Evolutionary conservation across 148 eudicot species (phyloP).

Genomic region (Camellia granthamiana): DNA sequence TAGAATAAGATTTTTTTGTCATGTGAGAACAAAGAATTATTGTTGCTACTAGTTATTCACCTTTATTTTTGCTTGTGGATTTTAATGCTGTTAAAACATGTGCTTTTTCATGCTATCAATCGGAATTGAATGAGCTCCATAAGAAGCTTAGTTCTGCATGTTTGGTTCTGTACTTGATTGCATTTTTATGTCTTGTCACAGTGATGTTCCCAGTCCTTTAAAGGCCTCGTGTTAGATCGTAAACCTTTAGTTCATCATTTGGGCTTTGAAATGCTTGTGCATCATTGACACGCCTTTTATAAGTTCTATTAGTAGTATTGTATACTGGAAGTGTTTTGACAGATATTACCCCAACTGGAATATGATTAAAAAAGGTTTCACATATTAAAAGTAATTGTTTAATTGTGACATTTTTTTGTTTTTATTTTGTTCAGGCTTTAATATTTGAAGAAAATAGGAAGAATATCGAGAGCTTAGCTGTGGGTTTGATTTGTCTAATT

Average conservation of each 20-base stretch:
- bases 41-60: not conserved
- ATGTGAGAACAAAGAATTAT: not conserved
- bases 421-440: no score
- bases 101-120: not conserved
- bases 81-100: not conserved
- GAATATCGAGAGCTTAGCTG: no score
- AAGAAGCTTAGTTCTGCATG: not conserved
- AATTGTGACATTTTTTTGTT: no score
- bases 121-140: not conserved
- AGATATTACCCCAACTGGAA: not conserved
- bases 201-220: not conserved
- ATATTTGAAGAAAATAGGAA: no score
- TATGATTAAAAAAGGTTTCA: not conserved
- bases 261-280: not conserved
- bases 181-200: not conserved
- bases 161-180: not conserved
- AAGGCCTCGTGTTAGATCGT: not conserved
- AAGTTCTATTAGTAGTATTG: no score
- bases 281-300: not conserved
- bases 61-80: not conserved
- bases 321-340: no score
- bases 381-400: no score
- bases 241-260: not conserved
- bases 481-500: no score
- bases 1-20: constrained; percentile 16